Evolutionary conservation across 371 early-diverging fungal genomes (phyloP).

Genomic region (Mucor irregularis): DNA sequence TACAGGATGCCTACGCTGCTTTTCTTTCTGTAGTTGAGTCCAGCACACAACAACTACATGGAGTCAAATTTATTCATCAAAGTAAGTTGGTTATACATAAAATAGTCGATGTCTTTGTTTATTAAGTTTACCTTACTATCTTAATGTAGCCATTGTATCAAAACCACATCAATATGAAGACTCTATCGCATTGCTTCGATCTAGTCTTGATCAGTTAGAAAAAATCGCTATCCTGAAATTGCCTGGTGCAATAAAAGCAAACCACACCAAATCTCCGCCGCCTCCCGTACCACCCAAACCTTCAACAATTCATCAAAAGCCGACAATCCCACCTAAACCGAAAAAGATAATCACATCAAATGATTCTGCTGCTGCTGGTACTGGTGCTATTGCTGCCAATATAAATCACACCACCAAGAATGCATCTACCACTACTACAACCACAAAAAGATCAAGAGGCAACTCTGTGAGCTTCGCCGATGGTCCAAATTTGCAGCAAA

Average conservation of each 20-base stretch:
- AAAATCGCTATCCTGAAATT: slow-evolving; percentile 32
- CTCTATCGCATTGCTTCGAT: slow-evolving; percentile 32
- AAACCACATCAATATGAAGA: slow-evolving; percentile 32
- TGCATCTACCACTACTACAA: not conserved
- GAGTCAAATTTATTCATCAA: slow-evolving; percentile 46
- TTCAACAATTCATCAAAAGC: slow-evolving; percentile 22
- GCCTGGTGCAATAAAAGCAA: slow-evolving; percentile 10
- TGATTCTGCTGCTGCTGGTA: too few species aligned
- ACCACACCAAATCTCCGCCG: slow-evolving; percentile 8
- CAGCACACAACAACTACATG: slow-evolving; percentile 35
- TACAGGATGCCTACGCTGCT: slow-evolving; percentile 44
- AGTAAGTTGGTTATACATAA: slow-evolving; percentile 24
- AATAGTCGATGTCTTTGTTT: too few species aligned
- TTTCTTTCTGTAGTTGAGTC: slow-evolving; percentile 39
- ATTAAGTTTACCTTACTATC: not conserved
- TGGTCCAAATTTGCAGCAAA: slow-evolving; percentile 4
- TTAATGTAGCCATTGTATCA: slow-evolving; percentile 36
- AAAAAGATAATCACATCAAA: slow-evolving; percentile 10
- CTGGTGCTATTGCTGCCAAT: too few species aligned
- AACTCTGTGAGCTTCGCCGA: slow-evolving; percentile 46
- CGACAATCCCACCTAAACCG: slow-evolving; percentile 42
- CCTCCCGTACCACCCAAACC: slow-evolving; percentile 39
- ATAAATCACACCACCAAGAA: not conserved
- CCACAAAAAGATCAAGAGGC: slow-evolving; percentile 31
- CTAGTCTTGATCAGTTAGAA: slow-evolving; percentile 36